Evolutionary conservation across 2,329 filamentous ascomycete genomes (phyloP).

Genomic region (Aspergillus quadricinctus): DNA sequence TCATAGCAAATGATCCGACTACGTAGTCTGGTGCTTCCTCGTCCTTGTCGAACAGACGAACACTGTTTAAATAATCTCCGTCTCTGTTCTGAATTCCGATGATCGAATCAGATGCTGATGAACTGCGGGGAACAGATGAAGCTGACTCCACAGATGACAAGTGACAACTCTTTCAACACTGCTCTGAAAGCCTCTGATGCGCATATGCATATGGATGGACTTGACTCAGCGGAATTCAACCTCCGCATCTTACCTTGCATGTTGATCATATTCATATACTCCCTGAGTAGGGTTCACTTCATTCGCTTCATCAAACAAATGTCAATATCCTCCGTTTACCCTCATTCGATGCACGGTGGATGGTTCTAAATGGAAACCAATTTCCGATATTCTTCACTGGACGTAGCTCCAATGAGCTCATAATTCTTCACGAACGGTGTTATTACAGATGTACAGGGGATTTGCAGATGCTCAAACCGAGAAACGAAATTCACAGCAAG

Average conservation of each 20-base stretch:
- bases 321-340: not conserved
- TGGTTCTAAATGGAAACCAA: not conserved
- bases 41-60: no score
- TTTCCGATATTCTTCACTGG: not conserved
- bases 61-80: not conserved
- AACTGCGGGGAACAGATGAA: not conserved
- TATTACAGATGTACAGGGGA: slow-evolving; percentile 6
- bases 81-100: slow-evolving; percentile 2
- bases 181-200: no score
- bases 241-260: not conserved
- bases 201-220: not conserved
- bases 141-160: not conserved
- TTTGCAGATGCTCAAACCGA: not conserved
- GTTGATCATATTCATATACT: not conserved
- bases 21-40: not conserved
- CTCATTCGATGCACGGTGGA: not conserved
- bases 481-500: not conserved
- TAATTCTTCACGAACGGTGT: not conserved
- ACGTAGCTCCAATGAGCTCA: not conserved
- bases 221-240: not conserved
- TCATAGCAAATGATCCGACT: not conserved
- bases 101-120: not conserved
- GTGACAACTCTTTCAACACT: not conserved
- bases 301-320: not conserved
- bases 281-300: not conserved